Base-by-base conservation (phyloP, 495 filamentous ascomycete genomes). In the Aspergillus indologenus region DNA sequence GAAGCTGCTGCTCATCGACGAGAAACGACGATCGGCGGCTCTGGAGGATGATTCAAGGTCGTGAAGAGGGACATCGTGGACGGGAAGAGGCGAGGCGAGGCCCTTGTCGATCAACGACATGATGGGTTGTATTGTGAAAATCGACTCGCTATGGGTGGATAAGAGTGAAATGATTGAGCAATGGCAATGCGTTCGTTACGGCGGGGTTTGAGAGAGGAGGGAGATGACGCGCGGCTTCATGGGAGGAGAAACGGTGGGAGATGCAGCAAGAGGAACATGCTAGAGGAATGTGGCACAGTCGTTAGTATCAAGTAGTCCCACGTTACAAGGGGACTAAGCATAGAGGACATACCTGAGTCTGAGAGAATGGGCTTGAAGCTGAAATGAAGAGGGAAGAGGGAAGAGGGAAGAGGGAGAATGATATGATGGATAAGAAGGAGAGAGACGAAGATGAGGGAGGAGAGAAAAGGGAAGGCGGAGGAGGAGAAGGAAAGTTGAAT, bases 61-160 rank as follows among this genome's bases (percentile, higher is more conserved):
- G 40, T 65, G 61, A 18, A 72, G 56, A 11, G 72, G 72, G 9
- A 75, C 63, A 44, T 71, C 65, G 26, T 66, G 58, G 29, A 66
- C 63, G 26, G 67, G 63, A 9, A 65, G 68, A 14, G 68, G 63
- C 50, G 63, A 59, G 7, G 46, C 45, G 50, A 45, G 20, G 8
- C 56, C 57, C n/a, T 65, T 54, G 31, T 64, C 53, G 53, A 45
- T 34, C 45, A 50, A 51, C 54, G 61, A 57, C 62, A 68, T 68
- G 54, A 21, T 45, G 45, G 40, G 34, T 11, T 8, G 12, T 15
- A 11, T 11, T 8, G 12, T 15, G 34, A 14, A 40, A 14, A 11
- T 40, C 7, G 34, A 40, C 5, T 40, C 12, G 5, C 5, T 4
- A 40, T 40, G 34, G 34, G 26, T 29, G 26, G 26, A 29, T 29